phyloP scores from a whole-genome alignment of 129 eudicot species.

The Daucus carota region DH1_v3.0 NC_030382.2:54141501-54142000 shows the following conservation, averaged over 20 bases:
- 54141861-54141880: slow-evolving; percentile 18
- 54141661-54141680: not conserved
- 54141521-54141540: not conserved
- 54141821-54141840: slow-evolving; percentile 15
- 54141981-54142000: slow-evolving; percentile 22
- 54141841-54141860: slow-evolving; percentile 36
- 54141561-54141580: not conserved
- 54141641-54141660: not conserved
- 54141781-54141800: slow-evolving; percentile 39
- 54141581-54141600: not conserved
- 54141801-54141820: too few species aligned
- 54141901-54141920: slow-evolving; percentile 39
- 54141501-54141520: not conserved
- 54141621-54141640: not conserved
- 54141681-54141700: not conserved
- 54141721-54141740: not conserved
- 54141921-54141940: slow-evolving; percentile 82
- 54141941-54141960: slow-evolving; percentile 37
- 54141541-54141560: not conserved
- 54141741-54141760: too few species aligned
- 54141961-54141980: slow-evolving; percentile 11
- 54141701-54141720: not conserved
- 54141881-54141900: slow-evolving; percentile 25
- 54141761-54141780: too few species aligned
- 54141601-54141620: not conserved